Evolutionary conservation across 106 monocot genomes (phyloP), one percentile per base, ranked within the genome.

Genomic region (Acorus calamus): DNA sequence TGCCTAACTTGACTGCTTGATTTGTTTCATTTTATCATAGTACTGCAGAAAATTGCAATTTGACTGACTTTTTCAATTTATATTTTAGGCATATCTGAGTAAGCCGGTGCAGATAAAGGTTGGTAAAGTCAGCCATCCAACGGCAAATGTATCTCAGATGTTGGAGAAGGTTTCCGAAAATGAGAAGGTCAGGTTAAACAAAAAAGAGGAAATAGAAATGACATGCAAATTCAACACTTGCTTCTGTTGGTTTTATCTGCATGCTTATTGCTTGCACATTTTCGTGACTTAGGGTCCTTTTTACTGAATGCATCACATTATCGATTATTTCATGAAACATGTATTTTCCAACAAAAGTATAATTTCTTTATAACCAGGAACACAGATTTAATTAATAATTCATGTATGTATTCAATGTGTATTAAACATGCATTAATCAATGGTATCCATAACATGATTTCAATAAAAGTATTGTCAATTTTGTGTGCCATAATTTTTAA

Each of bases 41-140:
- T 28, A 28, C 28, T 28, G 28, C 28, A 28, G 28, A 28, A 28
- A 28, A 28, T 28, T 28, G 28, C 28, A 28, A 28, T 28, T 28
- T 28, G 28, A 28, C 28, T 28, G 1, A 12, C 2, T 9, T 61
- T 4, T 50, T 50, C 69, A 43, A 53, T 64, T 28, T 28, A 42
- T 46, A 46, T 70, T 69, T 49, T 50, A 84, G 84, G 84, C 79
- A 63, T 84, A 84, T 54, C 67, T 84, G 43, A 66, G 50, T 54
- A 50, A 77, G 2, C 84, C 84, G 45, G 79, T 84, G 11, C 76
- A 76, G 69, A 61, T 83, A 6, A 83, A 84, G 69, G 79, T 84
- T 57, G 84, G 79, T 53, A 84, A 79, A 84, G 76, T 80, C 44
- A 79, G 84, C 55, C 79, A 69, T 61, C 84, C 84, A 47, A 76